Percentiles rank a stretch among this genome's conserved stretches.
Conservation (phyloP, 306 rosid species). For the barrel medic (Medicago truncatula) region MtrunA17r5.0-ANR NC_053044.1:56726501-56727000, state of each 20-base stretch:
- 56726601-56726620: constrained; percentile 10
- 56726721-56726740: background rate
- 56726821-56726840: background rate
- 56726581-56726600: background rate
- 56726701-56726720: constrained; percentile 2
- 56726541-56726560: background rate
- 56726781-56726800: constrained; percentile 2
- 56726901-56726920: constrained; percentile 37
- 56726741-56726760: background rate
- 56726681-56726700: constrained; percentile 20
- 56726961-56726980: constrained; percentile 69
- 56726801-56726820: background rate
- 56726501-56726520: background rate
- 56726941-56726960: constrained; percentile 76
- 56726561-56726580: background rate
- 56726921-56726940: constrained; percentile 75
- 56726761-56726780: background rate
- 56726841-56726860: background rate
- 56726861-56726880: constrained; percentile 14
- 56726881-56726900: constrained; percentile 11
- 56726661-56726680: constrained; percentile 17
- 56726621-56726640: background rate
- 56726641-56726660: constrained; percentile 10
- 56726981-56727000: constrained; percentile 76
- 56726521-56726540: constrained; percentile 9